Evolutionary conservation across 768 basidiomycete species (phyloP).

Genomic region (Leucogyrophana mollusca): DNA sequence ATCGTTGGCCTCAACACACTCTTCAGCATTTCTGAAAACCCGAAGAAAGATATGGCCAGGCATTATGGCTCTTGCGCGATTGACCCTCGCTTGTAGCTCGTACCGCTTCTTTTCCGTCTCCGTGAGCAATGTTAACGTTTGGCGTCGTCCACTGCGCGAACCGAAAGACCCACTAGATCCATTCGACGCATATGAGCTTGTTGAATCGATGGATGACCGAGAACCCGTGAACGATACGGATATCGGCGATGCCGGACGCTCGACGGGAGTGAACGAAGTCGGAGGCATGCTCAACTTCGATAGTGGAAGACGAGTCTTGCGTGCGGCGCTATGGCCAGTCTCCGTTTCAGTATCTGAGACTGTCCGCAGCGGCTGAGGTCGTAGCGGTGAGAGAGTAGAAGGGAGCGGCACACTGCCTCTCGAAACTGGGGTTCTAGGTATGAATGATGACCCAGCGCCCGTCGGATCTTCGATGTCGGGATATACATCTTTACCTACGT

Average conservation of each 20-base stretch:
- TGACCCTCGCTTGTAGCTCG: slow-evolving; percentile 64
- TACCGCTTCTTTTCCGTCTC: slow-evolving; percentile 55
- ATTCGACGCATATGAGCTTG: slow-evolving; percentile 16
- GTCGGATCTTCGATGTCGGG: slow-evolving; percentile 61
- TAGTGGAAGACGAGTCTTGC: not conserved
- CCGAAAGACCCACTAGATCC: slow-evolving; percentile 21
- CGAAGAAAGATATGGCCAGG: slow-evolving; percentile 57
- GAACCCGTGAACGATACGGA: slow-evolving; percentile 1
- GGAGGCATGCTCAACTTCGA: slow-evolving; percentile 13
- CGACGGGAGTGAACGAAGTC: slow-evolving; percentile 8
- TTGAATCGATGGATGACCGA: slow-evolving; percentile 24
- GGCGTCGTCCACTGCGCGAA: slow-evolving; percentile 6
- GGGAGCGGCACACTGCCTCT: no score
- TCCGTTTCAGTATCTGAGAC: slow-evolving; percentile 1
- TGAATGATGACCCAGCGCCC: slow-evolving; percentile 30
- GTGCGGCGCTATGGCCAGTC: no score
- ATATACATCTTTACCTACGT: slow-evolving; percentile 47
- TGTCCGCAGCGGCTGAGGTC: slow-evolving; percentile 2
- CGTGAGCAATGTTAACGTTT: slow-evolving; percentile 24
- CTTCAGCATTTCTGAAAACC: slow-evolving; percentile 64
- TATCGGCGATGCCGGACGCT: slow-evolving; percentile 9
- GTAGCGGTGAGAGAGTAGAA: not conserved
- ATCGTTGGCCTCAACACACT: slow-evolving; percentile 63
- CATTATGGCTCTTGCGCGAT: slow-evolving; percentile 57
- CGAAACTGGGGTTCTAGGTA: slow-evolving; percentile 14